Conservation (phyloP, 176 grass and related monocot species). For the Poa pratensis region DNA sequence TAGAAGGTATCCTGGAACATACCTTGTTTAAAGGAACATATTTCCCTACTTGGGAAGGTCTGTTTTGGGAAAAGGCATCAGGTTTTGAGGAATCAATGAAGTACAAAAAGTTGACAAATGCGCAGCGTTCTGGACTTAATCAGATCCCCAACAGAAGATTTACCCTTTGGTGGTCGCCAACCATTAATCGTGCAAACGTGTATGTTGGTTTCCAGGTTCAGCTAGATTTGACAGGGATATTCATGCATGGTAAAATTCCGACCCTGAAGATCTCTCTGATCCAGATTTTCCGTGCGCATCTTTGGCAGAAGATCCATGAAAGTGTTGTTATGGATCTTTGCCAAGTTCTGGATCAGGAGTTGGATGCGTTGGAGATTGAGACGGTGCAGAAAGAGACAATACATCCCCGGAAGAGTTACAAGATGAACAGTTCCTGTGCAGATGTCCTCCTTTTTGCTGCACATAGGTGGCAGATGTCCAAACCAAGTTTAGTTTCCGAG, state of each 20-base stretch:
- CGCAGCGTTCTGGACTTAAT: constrained; percentile 91
- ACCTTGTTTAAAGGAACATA: constrained; percentile 99
- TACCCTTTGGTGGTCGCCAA: constrained; percentile 97
- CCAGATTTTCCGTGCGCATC: constrained; percentile 98
- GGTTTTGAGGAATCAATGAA: constrained; percentile 99
- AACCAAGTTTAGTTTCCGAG: constrained; percentile 95
- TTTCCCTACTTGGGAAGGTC: constrained; percentile 99
- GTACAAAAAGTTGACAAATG: constrained; percentile 98
- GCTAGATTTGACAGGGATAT: constrained; percentile 85
- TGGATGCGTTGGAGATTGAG: constrained; percentile 97
- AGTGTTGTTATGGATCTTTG: constrained; percentile 99
- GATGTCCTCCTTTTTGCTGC: constrained; percentile 97
- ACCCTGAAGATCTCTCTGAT: constrained; percentile 97
- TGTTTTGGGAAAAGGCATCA: constrained; percentile 98
- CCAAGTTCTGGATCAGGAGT: constrained; percentile 97
- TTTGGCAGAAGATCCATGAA: constrained; percentile 99
- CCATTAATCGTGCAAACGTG: constrained; percentile 91
- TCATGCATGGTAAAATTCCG: constrained; percentile 99
- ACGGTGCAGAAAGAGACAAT: constrained; percentile 99
- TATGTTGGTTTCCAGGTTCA: constrained; percentile 97
- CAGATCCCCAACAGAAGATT: constrained; percentile 98
- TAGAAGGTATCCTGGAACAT: constrained; percentile 96
- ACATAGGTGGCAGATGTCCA: constrained; percentile 98
- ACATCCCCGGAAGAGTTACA: constrained; percentile 99
- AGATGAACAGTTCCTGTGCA: constrained; percentile 99